These are phyloP conservation scores for Trichophyton equinum DNA, from an alignment of 2,329 filamentous ascomycete species.

Conservation along the genomic window DNA sequence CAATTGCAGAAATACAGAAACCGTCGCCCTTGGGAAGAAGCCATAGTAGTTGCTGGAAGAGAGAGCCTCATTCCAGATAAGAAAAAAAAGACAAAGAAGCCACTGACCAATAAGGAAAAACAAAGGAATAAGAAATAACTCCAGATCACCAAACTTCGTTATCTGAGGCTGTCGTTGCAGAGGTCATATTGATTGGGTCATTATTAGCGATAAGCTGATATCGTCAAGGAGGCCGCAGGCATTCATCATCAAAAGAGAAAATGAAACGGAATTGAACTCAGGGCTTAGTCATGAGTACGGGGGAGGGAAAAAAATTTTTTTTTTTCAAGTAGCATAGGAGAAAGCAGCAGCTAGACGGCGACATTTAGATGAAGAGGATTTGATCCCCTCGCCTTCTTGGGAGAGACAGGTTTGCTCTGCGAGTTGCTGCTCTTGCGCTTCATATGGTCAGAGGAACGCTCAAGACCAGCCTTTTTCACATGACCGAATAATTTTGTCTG, in stretches of 20 bases:
- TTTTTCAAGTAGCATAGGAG: neutral
- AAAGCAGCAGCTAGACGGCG: neutral
- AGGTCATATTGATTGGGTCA: neutral
- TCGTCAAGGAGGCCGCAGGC: neutral
- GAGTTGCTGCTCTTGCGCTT: slow-evolving; percentile 33
- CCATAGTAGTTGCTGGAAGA: neutral
- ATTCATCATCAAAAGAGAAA: neutral
- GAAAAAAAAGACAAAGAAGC: neutral
- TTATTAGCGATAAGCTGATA: neutral
- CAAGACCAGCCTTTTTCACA: slow-evolving; percentile 43
- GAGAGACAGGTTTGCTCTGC: slow-evolving; percentile 21
- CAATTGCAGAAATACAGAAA: neutral
- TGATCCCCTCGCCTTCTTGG: slow-evolving; percentile 41
- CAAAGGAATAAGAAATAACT: neutral
- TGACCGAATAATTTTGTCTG: slow-evolving; percentile 53
- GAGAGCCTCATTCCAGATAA: neutral
- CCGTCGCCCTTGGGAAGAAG: neutral
- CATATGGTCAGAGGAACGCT: slow-evolving; percentile 18
- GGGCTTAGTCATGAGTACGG: neutral
- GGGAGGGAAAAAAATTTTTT: neutral
- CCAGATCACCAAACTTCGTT: neutral
- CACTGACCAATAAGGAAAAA: neutral
- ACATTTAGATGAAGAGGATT: slow-evolving; percentile 46
- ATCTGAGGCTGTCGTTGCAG: neutral
- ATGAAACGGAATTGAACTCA: neutral